Evolutionary conservation across 2,329 filamentous ascomycete genomes (phyloP).

Genomic region (Epichloe typhina): DNA sequence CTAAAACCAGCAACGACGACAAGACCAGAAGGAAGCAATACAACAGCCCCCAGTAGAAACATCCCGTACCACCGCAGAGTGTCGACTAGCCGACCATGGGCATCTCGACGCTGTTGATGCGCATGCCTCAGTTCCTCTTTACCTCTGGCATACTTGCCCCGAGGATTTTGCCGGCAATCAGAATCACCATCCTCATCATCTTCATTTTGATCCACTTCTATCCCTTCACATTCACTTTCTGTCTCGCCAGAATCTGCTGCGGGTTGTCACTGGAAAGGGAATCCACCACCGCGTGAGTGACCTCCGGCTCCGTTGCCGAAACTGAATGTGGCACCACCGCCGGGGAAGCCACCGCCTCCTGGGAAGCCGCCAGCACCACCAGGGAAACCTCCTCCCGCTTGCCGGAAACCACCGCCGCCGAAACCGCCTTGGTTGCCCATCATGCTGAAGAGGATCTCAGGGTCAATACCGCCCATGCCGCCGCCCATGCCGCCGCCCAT

Average conservation of each 20-base stretch:
- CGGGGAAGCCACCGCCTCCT: slow-evolving; percentile 31
- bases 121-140: slow-evolving; percentile 17
- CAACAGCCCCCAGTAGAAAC: slow-evolving; percentile 28
- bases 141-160: slow-evolving; percentile 7
- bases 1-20: slow-evolving; percentile 22
- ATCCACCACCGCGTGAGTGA: slow-evolving; percentile 24
- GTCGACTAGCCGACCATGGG: slow-evolving; percentile 26
- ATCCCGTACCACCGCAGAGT: slow-evolving; percentile 29
- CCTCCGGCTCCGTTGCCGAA: slow-evolving; percentile 29
- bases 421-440: slow-evolving; percentile 55
- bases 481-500: slow-evolving; percentile 42
- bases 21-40: slow-evolving; percentile 33
- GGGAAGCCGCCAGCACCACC: slow-evolving; percentile 36
- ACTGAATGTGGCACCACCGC: slow-evolving; percentile 34
- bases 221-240: slow-evolving; percentile 19
- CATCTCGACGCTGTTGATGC: slow-evolving; percentile 19
- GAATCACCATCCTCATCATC: slow-evolving; percentile 14
- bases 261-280: slow-evolving; percentile 37
- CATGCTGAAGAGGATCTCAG: slow-evolving; percentile 72
- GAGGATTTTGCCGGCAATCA: slow-evolving; percentile 10
- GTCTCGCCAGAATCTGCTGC: slow-evolving; percentile 22
- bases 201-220: slow-evolving; percentile 14
- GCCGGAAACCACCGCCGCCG: slow-evolving; percentile 37
- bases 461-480: slow-evolving; percentile 56
- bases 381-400: slow-evolving; percentile 37